These are phyloP conservation scores for Zygoascus bituminiphila DNA, from an alignment of 805 yeast species.

Conservation along the genomic window DNA sequence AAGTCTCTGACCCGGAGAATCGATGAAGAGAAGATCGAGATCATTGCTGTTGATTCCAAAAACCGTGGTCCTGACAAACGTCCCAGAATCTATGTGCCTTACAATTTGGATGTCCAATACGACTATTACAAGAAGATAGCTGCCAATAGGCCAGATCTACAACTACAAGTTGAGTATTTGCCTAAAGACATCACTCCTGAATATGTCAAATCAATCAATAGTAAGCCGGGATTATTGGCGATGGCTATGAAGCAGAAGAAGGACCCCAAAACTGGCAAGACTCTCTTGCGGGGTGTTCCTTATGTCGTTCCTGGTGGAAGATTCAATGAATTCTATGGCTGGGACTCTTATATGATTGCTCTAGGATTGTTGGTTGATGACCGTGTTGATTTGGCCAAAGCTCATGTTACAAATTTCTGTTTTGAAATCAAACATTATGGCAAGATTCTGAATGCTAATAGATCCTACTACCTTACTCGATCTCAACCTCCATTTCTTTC, in stretches of 20 bases:
- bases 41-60: constrained; percentile 73
- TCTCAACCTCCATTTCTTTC: constrained; percentile 97
- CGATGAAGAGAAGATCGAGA: constrained; percentile 51
- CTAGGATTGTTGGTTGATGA: constrained; percentile 68
- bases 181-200: constrained; percentile 72
- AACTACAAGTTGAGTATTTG: constrained; percentile 66
- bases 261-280: constrained; percentile 44
- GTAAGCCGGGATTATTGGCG: constrained; percentile 78
- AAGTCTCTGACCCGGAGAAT: constrained; percentile 62
- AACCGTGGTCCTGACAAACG: constrained; percentile 53
- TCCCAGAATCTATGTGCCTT: constrained; percentile 75
- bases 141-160: constrained; percentile 42
- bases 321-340: constrained; percentile 92
- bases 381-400: constrained; percentile 63
- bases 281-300: constrained; percentile 56
- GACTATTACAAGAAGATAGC: constrained; percentile 56
- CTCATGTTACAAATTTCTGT: constrained; percentile 87
- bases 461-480: constrained; percentile 82
- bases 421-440: constrained; percentile 88
- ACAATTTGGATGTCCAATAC: constrained; percentile 58
- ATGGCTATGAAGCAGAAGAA: constrained; percentile 54
- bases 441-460: constrained; percentile 86
- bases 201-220: constrained; percentile 66
- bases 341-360: constrained; percentile 95
- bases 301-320: constrained; percentile 97